Base-by-base conservation (phyloP, 2,329 filamentous ascomycete species). In the Calycina marina region DNA sequence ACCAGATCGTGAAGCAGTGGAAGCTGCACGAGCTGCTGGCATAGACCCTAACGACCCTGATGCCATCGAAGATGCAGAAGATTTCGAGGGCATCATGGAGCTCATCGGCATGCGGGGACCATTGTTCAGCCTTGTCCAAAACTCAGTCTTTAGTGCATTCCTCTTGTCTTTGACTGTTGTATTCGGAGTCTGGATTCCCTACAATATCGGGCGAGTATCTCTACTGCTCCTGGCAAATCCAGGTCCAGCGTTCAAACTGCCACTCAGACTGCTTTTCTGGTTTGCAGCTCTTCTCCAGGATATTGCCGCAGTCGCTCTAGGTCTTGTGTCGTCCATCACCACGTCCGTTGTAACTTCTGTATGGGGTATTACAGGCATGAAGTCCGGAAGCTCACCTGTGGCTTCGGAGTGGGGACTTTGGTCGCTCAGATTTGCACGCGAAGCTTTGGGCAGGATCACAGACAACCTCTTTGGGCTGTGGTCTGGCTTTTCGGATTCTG, bases 71-170 rank as follows among this genome's bases (percentile, higher is more conserved):
- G 80, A 94, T 44, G 81, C 81, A 6, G 90, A 98, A 56, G 90
- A 98, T 50, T 73, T 98, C 11, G 90, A 98, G 52, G 90, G 90
- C 0, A 82, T 98, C 32, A 75, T 98, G 62, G 90, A 98, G 54
- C 70, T 98, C 11, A 79, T 98, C 37, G 90, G 90, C 22, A 92
- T 98, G 80, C 83, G 92, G 49, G 90, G 90, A 0, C 90, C 90
- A 1, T 65, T 98, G 3, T 77, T 79, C 10, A 85, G 84, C 3
- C 67, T 98, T 4, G 74, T 96, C 44, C 90, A 98, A 50, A 98
- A 98, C 45, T 85, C 82, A 34, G 75, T 94, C 11, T 98, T 98
- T 56, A 93, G 88, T 52, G 78, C 81, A 5, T 77, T 96, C 28
- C 66, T 98, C 16, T 84, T 98, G 10, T 80, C 82, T 1, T 71